Evolutionary conservation across 345 rosid species (phyloP).

Genomic region (Syzygium aromaticum): DNA sequence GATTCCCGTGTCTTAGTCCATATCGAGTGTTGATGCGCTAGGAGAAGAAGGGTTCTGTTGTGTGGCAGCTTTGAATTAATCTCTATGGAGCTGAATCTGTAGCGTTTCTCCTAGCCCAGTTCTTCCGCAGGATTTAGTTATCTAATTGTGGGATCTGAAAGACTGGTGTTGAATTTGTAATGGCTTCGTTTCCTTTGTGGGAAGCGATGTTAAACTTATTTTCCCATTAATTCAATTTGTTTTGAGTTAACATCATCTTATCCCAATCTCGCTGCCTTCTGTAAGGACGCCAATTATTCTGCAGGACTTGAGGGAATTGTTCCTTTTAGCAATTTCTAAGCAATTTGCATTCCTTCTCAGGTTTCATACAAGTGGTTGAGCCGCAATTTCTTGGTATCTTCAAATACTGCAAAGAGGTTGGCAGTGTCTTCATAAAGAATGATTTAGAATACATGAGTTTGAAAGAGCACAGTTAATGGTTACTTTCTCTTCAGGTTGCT

Average conservation of each 20-base stretch:
- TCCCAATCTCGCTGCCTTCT: background rate
- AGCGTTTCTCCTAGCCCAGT: background rate
- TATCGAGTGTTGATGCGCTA: background rate
- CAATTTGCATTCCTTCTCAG: constrained; percentile 25
- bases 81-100: background rate
- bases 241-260: background rate
- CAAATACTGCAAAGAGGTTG: constrained; percentile 75
- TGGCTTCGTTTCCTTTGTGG: background rate
- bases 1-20: background rate
- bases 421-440: background rate
- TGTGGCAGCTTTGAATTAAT: background rate
- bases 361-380: constrained; percentile 98
- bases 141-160: background rate
- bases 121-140: background rate
- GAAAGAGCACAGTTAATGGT: background rate
- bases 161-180: background rate
- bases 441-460: background rate
- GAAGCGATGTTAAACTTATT: background rate
- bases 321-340: background rate
- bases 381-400: constrained; percentile 67
- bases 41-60: background rate
- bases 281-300: background rate
- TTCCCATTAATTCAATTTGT: background rate
- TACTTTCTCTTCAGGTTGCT: constrained; percentile 49
- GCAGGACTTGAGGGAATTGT: background rate